Evolutionary conservation across 768 basidiomycete species (phyloP).

Genomic region (Russula olivacea): DNA sequence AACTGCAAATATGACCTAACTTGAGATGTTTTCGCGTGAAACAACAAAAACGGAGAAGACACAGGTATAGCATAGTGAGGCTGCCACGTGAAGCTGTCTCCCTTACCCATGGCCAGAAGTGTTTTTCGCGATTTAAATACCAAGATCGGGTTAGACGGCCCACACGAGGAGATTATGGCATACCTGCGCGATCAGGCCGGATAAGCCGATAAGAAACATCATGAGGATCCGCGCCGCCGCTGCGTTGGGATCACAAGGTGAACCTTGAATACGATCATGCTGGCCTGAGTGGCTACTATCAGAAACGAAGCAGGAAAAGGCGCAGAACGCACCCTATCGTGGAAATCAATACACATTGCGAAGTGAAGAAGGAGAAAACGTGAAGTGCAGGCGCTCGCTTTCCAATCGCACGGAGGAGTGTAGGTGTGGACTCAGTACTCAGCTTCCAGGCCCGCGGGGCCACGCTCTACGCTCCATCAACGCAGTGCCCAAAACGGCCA

Average conservation of each 20-base stretch:
- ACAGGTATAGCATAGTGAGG: slow-evolving; percentile 51
- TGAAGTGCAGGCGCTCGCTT: slow-evolving; percentile 72
- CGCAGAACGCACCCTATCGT: slow-evolving; percentile 29
- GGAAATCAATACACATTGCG: slow-evolving; percentile 44
- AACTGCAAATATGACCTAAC: slow-evolving; percentile 60
- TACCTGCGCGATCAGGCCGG: slow-evolving; percentile 46
- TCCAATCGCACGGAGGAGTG: slow-evolving; percentile 70
- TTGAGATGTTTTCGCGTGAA: neutral
- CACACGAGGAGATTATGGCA: neutral
- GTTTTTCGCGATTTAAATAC: slow-evolving; percentile 32
- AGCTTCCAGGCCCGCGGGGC: too few relatives aligned
- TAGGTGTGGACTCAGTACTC: too few relatives aligned
- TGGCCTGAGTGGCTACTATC: slow-evolving; percentile 21
- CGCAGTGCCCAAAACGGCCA: too few relatives aligned
- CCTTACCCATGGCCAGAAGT: slow-evolving; percentile 52
- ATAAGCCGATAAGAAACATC: slow-evolving; percentile 45
- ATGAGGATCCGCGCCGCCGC: slow-evolving; percentile 43
- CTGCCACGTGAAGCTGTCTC: slow-evolving; percentile 61
- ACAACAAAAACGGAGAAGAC: slow-evolving; percentile 19
- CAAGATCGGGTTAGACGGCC: neutral
- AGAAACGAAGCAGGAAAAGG: neutral
- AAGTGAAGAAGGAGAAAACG: slow-evolving; percentile 59
- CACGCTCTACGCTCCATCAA: too few relatives aligned
- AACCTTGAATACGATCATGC: slow-evolving; percentile 40
- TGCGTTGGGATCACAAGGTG: slow-evolving; percentile 44